Base-by-base conservation (phyloP, 305 asterid species). In the Solanum hybrid region DNA sequence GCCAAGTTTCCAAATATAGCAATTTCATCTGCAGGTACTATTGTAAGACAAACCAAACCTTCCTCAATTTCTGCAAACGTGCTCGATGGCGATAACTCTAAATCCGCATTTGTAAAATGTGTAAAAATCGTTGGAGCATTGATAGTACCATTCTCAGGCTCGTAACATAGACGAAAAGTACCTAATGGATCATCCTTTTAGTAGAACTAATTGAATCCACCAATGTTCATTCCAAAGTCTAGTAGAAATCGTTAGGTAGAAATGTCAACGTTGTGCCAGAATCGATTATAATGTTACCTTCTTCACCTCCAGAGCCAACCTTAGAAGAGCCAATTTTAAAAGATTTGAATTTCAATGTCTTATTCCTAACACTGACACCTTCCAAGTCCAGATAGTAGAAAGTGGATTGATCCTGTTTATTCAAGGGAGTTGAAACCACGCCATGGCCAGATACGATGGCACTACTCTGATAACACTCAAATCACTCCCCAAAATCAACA, bases 41-140 rank as follows among this genome's bases (percentile, higher is more conserved):
- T 3, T 3, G 94, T 91, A 88, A 94, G 78, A 77, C 96, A 94
- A 27, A 64, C 85, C 17, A 93, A 19, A 73, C 95, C 94, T 51
- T 87, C 4, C 60, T 38, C 26, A 4, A n/a, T 9, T 56, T 14
- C 10, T 7, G 32, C 5, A 38, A 90, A 90, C 4, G 80, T 27
- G 40, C 64, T 85, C 10, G 27, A 6, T 4, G 72, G 27, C 14
- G 24, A n/a, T 14, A 85, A 78, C 79, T 60, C 72, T 32, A 90
- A 3, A 36, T 88, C 31, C 0, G 87, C 89, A 29, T 38, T 73
- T 7, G 38, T 51, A 15, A 90, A 90, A 81, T 90, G 80, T 4
- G 51, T 27, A 7, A 86, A 40, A 10, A 90, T 77, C 4, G 60
- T 84, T 17, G 90, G 90, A 31, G 66, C 64, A 27, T 73, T 51